phyloP scores from a whole-genome alignment of 495 filamentous ascomycete genomes.

The Talaromyces wortmannii region DNA sequence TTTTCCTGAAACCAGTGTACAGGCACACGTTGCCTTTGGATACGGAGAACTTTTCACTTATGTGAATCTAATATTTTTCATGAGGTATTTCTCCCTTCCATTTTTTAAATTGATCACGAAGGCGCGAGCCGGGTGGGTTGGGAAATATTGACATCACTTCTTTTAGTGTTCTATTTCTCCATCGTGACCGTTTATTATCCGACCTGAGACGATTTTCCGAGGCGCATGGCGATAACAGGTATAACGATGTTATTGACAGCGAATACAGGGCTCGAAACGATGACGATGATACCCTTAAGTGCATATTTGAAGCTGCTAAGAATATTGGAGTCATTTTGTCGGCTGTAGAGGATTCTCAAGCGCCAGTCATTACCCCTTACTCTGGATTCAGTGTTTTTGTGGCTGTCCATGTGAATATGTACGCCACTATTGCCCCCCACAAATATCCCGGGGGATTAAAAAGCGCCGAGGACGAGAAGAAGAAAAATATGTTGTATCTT shows the following conservation, averaged over 20 bases:
- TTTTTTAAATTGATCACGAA: background rate
- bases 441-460: constrained; percentile 30
- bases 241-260: constrained; percentile 1
- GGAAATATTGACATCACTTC: background rate
- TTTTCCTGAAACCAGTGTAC: constrained; percentile 30
- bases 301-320: constrained; percentile 31
- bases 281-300: constrained; percentile 20
- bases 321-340: constrained; percentile 28
- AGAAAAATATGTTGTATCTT: constrained; percentile 27
- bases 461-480: constrained; percentile 30
- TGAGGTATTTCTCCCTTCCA: constrained; percentile 21
- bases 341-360: constrained; percentile 26
- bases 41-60: constrained; percentile 39
- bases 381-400: constrained; percentile 40
- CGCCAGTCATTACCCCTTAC: constrained; percentile 35
- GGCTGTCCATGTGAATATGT: constrained; percentile 40
- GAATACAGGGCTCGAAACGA: constrained; percentile 9
- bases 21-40: constrained; percentile 34
- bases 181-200: constrained; percentile 33
- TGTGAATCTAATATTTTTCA: constrained; percentile 37
- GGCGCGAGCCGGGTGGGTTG: too few species aligned
- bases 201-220: constrained; percentile 20
- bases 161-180: constrained; percentile 30
- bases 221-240: constrained; percentile 14
- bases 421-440: constrained; percentile 29